Conservation (phyloP, 495 filamentous ascomycete species). For the Tuber brumale region DNA sequence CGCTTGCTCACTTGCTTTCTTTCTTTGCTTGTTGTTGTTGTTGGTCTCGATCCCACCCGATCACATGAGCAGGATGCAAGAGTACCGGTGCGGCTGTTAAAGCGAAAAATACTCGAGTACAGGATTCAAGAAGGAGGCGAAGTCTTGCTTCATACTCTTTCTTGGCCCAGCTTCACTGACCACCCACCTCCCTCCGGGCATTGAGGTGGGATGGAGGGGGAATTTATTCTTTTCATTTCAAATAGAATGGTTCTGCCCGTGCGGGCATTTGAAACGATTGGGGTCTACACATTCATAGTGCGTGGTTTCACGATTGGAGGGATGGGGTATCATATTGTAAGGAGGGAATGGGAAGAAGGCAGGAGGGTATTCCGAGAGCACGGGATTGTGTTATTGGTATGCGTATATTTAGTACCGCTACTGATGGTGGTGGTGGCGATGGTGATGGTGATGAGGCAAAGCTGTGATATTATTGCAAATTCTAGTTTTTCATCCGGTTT, state of each 20-base stretch:
- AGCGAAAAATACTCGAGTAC: not conserved
- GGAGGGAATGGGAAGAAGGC: not conserved
- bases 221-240: not conserved
- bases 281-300: not conserved
- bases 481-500: not conserved
- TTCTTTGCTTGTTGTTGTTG: not conserved
- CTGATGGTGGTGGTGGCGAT: not conserved
- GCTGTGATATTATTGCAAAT: not conserved
- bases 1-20: not conserved
- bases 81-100: not conserved
- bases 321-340: not conserved
- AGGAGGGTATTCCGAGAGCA: not conserved
- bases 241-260: not conserved
- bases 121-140: not conserved
- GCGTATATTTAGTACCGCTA: conserved; percentile 4
- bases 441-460: not conserved
- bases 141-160: not conserved
- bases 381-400: not conserved
- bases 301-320: not conserved
- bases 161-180: not conserved
- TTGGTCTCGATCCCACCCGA: not conserved
- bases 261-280: not conserved
- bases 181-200: not conserved
- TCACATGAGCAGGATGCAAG: not conserved
- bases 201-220: not conserved